These are phyloP conservation scores for Lumnitzera littorea DNA, from an alignment of 345 rosid species.

Conservation along the genomic window DNA sequence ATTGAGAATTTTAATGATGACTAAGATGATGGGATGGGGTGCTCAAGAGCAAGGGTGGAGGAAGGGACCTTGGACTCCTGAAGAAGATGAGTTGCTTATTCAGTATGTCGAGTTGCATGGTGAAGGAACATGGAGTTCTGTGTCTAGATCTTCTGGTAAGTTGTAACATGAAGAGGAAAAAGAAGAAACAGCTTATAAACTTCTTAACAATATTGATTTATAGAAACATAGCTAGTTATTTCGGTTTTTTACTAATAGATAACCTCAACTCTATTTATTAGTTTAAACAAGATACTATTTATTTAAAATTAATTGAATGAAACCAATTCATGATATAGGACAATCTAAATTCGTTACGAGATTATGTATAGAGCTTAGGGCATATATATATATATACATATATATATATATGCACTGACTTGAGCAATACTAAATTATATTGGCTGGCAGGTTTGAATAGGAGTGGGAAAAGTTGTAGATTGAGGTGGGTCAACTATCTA, in stretches of 20 bases:
- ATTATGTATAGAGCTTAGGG: background rate
- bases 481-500: conserved; percentile 89
- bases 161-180: too few species aligned
- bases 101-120: conserved; percentile 57
- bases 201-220: too few species aligned
- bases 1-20: conserved; percentile 9
- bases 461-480: conserved; percentile 83
- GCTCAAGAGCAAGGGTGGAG: conserved; percentile 44
- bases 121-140: conserved; percentile 84
- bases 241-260: too few species aligned
- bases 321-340: background rate
- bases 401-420: too few species aligned
- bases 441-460: conserved; percentile 51
- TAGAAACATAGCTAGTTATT: too few species aligned
- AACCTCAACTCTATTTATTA: too few species aligned
- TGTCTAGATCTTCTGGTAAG: conserved; percentile 55
- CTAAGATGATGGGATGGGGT: conserved; percentile 41
- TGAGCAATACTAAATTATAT: background rate
- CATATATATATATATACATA: too few species aligned
- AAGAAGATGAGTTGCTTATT: conserved; percentile 59
- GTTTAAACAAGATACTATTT: too few species aligned
- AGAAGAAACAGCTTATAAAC: too few species aligned
- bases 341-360: background rate
- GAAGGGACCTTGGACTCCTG: conserved; percentile 88
- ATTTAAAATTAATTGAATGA: too few species aligned